A percentile compares a stretch with the other conserved stretches of the same genome.
These are phyloP conservation scores for Angophora floribunda DNA, from an alignment of 345 rosid species.

Conservation along the genomic window DNA sequence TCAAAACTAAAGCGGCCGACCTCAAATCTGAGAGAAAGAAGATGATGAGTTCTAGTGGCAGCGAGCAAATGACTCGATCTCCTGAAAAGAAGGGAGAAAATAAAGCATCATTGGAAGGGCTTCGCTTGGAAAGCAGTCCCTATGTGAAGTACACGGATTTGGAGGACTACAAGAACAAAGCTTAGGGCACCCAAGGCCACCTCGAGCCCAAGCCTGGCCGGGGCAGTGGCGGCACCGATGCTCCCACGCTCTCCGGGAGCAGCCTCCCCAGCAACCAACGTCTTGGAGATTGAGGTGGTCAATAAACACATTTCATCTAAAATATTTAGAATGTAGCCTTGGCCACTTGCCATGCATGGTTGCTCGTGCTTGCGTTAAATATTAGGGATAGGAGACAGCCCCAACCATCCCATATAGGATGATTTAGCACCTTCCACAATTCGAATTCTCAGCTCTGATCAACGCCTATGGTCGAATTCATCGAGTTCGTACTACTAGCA, in stretches of 20 bases:
- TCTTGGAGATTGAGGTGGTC: background rate
- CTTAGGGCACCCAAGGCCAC: constrained; percentile 46
- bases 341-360: background rate
- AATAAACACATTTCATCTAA: background rate
- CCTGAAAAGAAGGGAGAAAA: background rate
- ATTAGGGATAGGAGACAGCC: background rate
- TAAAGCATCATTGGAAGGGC: background rate
- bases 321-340: background rate
- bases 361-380: background rate
- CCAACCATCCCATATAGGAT: background rate
- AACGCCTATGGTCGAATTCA: background rate
- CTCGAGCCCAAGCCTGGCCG: constrained; percentile 27
- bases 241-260: constrained; percentile 33
- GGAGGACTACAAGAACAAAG: constrained; percentile 37
- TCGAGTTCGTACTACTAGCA: background rate
- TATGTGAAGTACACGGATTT: constrained; percentile 24
- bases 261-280: background rate
- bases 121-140: constrained; percentile 41
- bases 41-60: background rate
- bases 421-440: background rate
- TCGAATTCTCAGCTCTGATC: background rate
- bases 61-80: background rate
- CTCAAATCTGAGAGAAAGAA: background rate
- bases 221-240: constrained; percentile 36
- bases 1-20: background rate